A percentile compares a stretch with the other conserved stretches of the same genome.
Evolutionary conservation across 2,329 filamentous ascomycete species (phyloP).

Genomic region (Calonectria multiphialidica): DNA sequence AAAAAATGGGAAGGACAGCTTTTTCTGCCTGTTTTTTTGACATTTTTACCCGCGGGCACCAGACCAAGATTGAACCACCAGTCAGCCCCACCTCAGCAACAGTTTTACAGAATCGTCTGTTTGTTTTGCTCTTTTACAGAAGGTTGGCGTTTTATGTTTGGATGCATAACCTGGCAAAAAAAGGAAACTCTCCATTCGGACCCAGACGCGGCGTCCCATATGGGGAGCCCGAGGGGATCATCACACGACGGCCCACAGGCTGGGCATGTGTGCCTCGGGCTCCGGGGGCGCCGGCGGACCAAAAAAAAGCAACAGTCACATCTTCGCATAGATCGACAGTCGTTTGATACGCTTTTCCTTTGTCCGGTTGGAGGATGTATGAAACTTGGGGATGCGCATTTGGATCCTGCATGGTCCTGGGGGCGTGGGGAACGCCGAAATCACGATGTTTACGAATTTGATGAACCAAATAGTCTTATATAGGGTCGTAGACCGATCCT

Average conservation of each 20-base stretch:
- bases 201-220: slow-evolving; percentile 14
- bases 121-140: slow-evolving; percentile 36
- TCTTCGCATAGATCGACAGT: slow-evolving; percentile 40
- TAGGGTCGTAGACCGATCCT: slow-evolving; percentile 51
- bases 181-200: slow-evolving; percentile 34
- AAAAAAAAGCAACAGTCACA: slow-evolving; percentile 26
- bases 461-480: slow-evolving; percentile 40
- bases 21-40: slow-evolving; percentile 30
- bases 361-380: slow-evolving; percentile 25
- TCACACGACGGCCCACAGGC: slow-evolving; percentile 26
- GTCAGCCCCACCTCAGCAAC: slow-evolving; percentile 38
- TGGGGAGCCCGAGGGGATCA: slow-evolving; percentile 7
- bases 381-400: slow-evolving; percentile 27
- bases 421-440: slow-evolving; percentile 40
- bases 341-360: slow-evolving; percentile 37
- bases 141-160: slow-evolving; percentile 34
- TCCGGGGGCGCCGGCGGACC: slow-evolving; percentile 6
- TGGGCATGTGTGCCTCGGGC: slow-evolving; percentile 30
- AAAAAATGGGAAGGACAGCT: slow-evolving; percentile 33
- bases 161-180: slow-evolving; percentile 41
- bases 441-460: slow-evolving; percentile 46
- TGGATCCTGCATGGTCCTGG: slow-evolving; percentile 39
- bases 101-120: slow-evolving; percentile 33
- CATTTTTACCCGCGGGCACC: slow-evolving; percentile 39
- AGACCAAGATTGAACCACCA: slow-evolving; percentile 35